These are phyloP conservation scores for Aspergillus avenaceus DNA, from an alignment of 495 filamentous ascomycete species.

Conservation along the genomic window DNA sequence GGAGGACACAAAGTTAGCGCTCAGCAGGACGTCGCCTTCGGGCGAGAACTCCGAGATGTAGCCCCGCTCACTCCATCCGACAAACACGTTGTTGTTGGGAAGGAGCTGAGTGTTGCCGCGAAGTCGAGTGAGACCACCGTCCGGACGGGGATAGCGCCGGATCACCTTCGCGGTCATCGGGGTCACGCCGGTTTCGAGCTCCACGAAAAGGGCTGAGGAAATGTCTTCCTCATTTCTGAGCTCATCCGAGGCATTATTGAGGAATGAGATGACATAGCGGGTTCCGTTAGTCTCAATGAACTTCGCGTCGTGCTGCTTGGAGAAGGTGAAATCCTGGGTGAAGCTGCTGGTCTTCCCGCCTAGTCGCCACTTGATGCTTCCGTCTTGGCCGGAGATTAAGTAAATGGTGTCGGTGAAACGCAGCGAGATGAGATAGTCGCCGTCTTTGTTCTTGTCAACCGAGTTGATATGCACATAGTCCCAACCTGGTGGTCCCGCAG, in stretches of 20 bases:
- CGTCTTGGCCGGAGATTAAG: constrained; percentile 50
- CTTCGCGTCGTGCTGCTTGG: constrained; percentile 57
- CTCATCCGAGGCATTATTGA: constrained; percentile 49
- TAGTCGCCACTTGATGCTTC: constrained; percentile 55
- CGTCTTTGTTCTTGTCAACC: constrained; percentile 50
- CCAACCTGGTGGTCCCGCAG: constrained; percentile 31
- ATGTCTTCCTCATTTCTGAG: constrained; percentile 36
- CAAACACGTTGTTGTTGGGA: constrained; percentile 42
- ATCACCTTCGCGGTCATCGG: constrained; percentile 42
- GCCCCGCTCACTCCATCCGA: constrained; percentile 49
- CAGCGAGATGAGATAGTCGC: constrained; percentile 55
- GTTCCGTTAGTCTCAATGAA: constrained; percentile 41
- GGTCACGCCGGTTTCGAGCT: constrained; percentile 39
- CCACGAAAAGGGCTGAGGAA: constrained; percentile 50
- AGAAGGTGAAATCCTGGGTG: constrained; percentile 48
- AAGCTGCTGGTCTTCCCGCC: constrained; percentile 42
- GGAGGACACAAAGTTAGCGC: constrained; percentile 16
- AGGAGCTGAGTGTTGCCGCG: constrained; percentile 52
- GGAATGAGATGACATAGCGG: constrained; percentile 42
- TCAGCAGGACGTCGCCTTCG: constrained; percentile 36
- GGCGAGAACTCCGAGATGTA: constrained; percentile 45
- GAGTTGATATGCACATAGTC: constrained; percentile 61
- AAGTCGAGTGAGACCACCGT: constrained; percentile 38
- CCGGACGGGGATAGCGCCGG: constrained; percentile 37
- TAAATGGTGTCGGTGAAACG: constrained; percentile 55